A percentile compares a stretch with the other conserved stretches of the same genome.
phyloP scores from a whole-genome alignment of 352 stramenopile genomes.

The Phytophthora uliginosa region DNA sequence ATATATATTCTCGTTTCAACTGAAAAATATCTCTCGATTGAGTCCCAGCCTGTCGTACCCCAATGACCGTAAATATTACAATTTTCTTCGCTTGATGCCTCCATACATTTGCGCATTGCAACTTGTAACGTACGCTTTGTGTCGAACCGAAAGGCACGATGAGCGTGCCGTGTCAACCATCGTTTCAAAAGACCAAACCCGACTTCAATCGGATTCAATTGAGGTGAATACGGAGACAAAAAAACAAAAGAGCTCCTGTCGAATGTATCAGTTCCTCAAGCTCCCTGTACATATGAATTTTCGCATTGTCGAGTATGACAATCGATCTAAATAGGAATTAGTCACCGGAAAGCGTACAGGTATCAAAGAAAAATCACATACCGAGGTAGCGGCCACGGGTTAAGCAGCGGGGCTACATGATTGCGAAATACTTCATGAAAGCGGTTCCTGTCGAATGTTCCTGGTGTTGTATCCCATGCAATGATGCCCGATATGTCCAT shows the following conservation, averaged over 20 bases:
- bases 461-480: not conserved
- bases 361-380: not conserved
- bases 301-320: not conserved
- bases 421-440: constrained; percentile 9
- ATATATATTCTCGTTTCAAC: not conserved
- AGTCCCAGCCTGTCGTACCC: not conserved
- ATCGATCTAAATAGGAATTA: not conserved
- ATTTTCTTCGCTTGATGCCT: not conserved
- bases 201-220: constrained; percentile 5
- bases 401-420: not conserved
- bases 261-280: not conserved
- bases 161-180: not conserved
- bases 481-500: constrained; percentile 1
- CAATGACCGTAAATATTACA: not conserved
- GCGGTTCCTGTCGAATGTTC: not conserved
- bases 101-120: not conserved
- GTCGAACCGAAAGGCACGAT: not conserved
- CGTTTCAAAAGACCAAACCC: not conserved
- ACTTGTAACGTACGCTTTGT: not conserved
- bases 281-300: not conserved
- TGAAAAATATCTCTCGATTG: not conserved
- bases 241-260: not conserved
- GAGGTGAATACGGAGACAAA: constrained; percentile 1
- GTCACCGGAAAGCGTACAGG: not conserved
- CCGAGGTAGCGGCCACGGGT: constrained; percentile 1